Evolutionary conservation across 176 grass and related monocot genomes (phyloP).

Genomic region (Eleusine coracana): DNA sequence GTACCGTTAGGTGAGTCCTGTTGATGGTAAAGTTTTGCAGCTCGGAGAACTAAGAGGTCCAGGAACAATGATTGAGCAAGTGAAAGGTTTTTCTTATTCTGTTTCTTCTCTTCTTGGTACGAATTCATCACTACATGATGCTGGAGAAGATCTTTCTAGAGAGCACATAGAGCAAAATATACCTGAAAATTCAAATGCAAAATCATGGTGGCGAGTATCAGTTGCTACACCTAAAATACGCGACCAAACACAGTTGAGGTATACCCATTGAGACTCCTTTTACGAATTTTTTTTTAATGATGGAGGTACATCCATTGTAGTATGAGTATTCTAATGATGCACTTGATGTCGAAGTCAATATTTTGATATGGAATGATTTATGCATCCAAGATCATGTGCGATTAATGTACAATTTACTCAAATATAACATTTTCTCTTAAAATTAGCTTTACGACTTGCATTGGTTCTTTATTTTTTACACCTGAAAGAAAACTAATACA

Average conservation of each 20-base stretch:
- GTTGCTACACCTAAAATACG: conserved; percentile 76
- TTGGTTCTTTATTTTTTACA: not conserved
- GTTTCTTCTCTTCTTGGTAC: conserved; percentile 70
- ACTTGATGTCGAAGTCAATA: conserved; percentile 12
- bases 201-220: conserved; percentile 85
- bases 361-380: not conserved
- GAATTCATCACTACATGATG: conserved; percentile 57
- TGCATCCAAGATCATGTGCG: not conserved
- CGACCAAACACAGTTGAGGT: conserved; percentile 53
- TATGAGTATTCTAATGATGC: not conserved
- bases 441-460: conserved; percentile 7
- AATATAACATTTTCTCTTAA: not conserved
- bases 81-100: conserved; percentile 88
- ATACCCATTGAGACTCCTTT: not conserved
- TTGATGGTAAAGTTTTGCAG: conserved; percentile 76
- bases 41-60: conserved; percentile 67
- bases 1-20: conserved; percentile 71
- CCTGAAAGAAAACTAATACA: not conserved
- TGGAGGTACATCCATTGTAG: not conserved
- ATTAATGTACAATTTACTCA: not conserved
- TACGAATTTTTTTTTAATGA: not conserved
- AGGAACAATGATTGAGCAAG: conserved; percentile 79
- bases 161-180: conserved; percentile 41
- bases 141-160: conserved; percentile 40
- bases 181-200: conserved; percentile 46